Conservation (phyloP, 73 alveolate genomes). For the Paramecium tetraurelia region DNA sequence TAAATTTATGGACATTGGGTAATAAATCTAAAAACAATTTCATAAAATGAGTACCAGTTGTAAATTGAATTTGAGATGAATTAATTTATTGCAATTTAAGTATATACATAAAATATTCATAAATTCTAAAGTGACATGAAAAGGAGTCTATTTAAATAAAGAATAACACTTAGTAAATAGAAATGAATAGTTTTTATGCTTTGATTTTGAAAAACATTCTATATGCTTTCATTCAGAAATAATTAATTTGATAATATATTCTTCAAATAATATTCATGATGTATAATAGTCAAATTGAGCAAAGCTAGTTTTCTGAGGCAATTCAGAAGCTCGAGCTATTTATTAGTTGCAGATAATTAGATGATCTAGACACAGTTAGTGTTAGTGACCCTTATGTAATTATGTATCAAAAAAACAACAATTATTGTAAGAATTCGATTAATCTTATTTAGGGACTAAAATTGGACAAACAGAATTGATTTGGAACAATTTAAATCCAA, state of each 20-base stretch:
- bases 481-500: constrained; percentile 75
- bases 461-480: constrained; percentile 77
- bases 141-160: too few species aligned
- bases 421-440: background rate
- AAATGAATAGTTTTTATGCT: too few species aligned
- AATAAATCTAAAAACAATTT: too few species aligned
- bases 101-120: too few species aligned
- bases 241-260: background rate
- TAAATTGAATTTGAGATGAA: too few species aligned
- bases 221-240: background rate
- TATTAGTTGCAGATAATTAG: background rate
- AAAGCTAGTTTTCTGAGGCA: background rate
- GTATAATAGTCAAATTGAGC: background rate
- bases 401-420: background rate
- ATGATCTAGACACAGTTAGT: background rate
- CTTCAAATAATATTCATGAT: background rate
- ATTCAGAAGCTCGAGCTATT: background rate
- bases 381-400: background rate
- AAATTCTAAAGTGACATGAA: too few species aligned
- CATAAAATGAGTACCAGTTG: too few species aligned
- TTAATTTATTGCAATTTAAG: too few species aligned
- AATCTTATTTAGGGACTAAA: background rate
- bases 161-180: too few species aligned
- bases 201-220: background rate
- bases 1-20: too few species aligned